Base-by-base conservation (phyloP, 2,329 filamentous ascomycete species). In the Ceratocystis destructans region DNA sequence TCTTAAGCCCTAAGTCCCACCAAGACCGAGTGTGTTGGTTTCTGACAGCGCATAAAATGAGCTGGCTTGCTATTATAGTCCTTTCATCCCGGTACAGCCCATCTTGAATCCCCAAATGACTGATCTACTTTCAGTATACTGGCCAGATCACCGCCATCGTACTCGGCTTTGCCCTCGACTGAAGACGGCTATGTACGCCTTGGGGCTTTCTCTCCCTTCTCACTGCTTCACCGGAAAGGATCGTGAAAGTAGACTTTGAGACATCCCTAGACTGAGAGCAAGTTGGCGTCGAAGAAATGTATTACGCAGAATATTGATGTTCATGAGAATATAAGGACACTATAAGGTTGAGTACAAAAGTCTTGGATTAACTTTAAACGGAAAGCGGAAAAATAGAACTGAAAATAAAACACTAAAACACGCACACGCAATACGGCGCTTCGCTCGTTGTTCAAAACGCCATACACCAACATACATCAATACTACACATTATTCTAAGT, bases 401-500 rank as follows among this genome's bases (percentile, higher is more conserved):
- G 33, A 59, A 37, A 33, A 37, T n/a, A 15, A 53, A 53, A 48
- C n/a, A 48, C 20, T n/a, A 15, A 53, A 53, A 48, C n/a, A 48
- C 20, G 8, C 28, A 59, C 33, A 37, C 37, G 37, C 55, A 59
- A 37, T 37, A 59, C 28, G 55, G 28, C n/a, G 55, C 55, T 59
- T n/a, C 17, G 10, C 20, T 2, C 55, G 20, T 37, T 37, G 25
- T n/a, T 37, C 28, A 37, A 57, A 37, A 59, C 55, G 17, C 55
- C 55, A n/a, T 37, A 59, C 55, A 59, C 55, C 55, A 7, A 53
- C 7, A n/a, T 20, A 8, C 48, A 53, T 53, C 48, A n/a, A n/a
- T 59, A 31, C 55, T 37, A 59, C 55, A n/a, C 25, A 59, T 33
- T 59, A 59, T 59, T 59, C 20, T 37, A 59, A 53, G 17, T 25